A percentile compares a stretch with the other conserved stretches of the same genome.
These are phyloP conservation scores for Corymbia calophylla DNA, from an alignment of 441 rosid genomes.

Conservation along the genomic window DNA sequence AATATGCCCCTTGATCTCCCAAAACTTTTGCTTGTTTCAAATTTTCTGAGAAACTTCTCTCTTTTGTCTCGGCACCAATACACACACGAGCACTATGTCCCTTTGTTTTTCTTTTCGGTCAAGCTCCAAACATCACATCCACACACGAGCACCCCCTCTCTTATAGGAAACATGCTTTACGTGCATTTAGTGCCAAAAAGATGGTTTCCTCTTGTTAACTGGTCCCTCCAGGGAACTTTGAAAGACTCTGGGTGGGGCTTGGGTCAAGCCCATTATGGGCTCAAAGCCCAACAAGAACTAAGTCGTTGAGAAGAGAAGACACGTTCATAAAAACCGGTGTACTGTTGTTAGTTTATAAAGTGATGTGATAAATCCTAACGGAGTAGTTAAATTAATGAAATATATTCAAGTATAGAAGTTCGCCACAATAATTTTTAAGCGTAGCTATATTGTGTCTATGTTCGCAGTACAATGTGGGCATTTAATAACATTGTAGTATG, in stretches of 20 bases:
- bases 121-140: neutral
- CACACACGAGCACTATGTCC: neutral
- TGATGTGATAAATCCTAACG: neutral
- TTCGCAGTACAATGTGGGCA: neutral
- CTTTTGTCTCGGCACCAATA: neutral
- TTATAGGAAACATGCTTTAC: neutral
- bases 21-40: neutral
- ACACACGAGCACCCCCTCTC: neutral
- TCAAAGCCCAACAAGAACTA: neutral
- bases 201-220: neutral
- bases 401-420: neutral
- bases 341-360: neutral
- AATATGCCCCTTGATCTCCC: neutral
- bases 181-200: neutral
- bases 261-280: neutral
- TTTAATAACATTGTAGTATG: neutral
- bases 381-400: neutral
- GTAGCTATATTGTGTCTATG: neutral
- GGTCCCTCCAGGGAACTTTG: neutral
- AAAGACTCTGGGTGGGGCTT: neutral
- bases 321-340: neutral
- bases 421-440: neutral
- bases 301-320: neutral
- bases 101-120: neutral
- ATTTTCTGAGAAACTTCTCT: neutral